Evolutionary conservation across 768 basidiomycete genomes (phyloP).

Genomic region (Russula virescens): DNA sequence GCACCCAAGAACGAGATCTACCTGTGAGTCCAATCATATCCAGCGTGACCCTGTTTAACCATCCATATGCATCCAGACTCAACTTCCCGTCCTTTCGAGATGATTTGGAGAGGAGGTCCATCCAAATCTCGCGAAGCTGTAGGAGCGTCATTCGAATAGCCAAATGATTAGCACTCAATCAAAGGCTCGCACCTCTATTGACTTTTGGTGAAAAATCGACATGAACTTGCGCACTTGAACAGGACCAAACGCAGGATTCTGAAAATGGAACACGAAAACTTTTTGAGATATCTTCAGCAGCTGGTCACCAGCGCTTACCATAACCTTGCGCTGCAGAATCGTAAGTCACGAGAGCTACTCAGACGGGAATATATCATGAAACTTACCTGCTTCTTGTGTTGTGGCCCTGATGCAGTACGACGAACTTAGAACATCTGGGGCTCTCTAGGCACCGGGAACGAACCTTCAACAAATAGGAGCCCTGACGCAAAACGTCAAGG

Average conservation of each 20-base stretch:
- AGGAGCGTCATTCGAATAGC: no score
- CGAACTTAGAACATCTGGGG: neutral
- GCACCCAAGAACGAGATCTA: neutral
- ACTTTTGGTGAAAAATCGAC: conserved; percentile 24
- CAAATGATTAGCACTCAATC: neutral
- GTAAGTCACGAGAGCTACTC: neutral
- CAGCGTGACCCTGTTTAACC: conserved; percentile 26
- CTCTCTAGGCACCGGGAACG: neutral
- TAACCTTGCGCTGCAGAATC: conserved; percentile 11
- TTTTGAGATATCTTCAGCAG: neutral
- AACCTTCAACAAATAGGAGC: conserved; percentile 13
- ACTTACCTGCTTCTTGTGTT: conserved; percentile 14
- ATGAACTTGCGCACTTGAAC: conserved; percentile 27
- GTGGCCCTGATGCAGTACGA: neutral
- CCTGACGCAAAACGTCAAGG: neutral
- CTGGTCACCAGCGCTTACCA: neutral
- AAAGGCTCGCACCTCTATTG: conserved; percentile 23
- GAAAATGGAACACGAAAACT: neutral
- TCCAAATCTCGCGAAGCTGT: conserved; percentile 32
- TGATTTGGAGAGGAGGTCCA: conserved; percentile 14
- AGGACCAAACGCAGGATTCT: conserved; percentile 28
- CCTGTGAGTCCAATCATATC: conserved; percentile 29
- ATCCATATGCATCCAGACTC: conserved; percentile 18
- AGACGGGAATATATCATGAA: neutral
- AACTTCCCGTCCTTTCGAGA: conserved; percentile 12